A percentile compares a stretch with the other conserved stretches of the same genome.
Conservation (phyloP, 2,329 filamentous ascomycete species). For the Penicillium sp. region DNA sequence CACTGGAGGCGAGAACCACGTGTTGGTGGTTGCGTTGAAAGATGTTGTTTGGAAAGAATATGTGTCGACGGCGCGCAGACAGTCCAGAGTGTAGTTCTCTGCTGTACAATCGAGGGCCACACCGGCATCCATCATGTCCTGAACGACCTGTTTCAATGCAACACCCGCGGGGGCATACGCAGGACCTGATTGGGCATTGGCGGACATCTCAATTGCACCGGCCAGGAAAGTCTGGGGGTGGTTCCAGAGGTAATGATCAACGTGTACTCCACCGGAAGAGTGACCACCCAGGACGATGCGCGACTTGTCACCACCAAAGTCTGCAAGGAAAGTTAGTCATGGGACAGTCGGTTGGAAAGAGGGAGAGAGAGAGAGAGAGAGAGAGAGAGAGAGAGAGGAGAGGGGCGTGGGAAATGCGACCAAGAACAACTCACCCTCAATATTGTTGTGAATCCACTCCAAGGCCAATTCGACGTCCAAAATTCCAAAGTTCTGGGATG, state of each 20-base stretch:
- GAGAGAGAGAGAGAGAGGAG: too few relatives aligned
- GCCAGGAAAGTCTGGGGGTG: slow-evolving; percentile 24
- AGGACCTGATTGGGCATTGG: slow-evolving; percentile 24
- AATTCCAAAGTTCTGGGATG: slow-evolving; percentile 26
- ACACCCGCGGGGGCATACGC: slow-evolving; percentile 19
- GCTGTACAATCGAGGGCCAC: slow-evolving; percentile 18
- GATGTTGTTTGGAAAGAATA: slow-evolving; percentile 23
- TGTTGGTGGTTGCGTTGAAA: slow-evolving; percentile 26
- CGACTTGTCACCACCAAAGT: slow-evolving; percentile 23
- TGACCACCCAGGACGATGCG: slow-evolving; percentile 25
- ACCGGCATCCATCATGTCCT: slow-evolving; percentile 20
- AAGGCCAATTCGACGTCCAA: slow-evolving; percentile 22
- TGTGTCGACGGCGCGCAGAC: slow-evolving; percentile 19
- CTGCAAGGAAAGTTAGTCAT: slow-evolving; percentile 5
- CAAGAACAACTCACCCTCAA: slow-evolving; percentile 12
- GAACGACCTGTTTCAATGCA: slow-evolving; percentile 19
- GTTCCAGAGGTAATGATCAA: slow-evolving; percentile 27
- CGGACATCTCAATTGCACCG: slow-evolving; percentile 26
- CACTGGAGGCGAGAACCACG: slow-evolving; percentile 22
- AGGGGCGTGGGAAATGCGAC: too few relatives aligned
- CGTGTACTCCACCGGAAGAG: slow-evolving; percentile 23
- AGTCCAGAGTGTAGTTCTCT: slow-evolving; percentile 19
- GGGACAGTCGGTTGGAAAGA: neutral
- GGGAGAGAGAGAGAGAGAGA: too few relatives aligned
- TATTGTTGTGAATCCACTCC: slow-evolving; percentile 24